phyloP scores from a whole-genome alignment of 495 filamentous ascomycete genomes.

The Stereocaulon alpinum region DNA sequence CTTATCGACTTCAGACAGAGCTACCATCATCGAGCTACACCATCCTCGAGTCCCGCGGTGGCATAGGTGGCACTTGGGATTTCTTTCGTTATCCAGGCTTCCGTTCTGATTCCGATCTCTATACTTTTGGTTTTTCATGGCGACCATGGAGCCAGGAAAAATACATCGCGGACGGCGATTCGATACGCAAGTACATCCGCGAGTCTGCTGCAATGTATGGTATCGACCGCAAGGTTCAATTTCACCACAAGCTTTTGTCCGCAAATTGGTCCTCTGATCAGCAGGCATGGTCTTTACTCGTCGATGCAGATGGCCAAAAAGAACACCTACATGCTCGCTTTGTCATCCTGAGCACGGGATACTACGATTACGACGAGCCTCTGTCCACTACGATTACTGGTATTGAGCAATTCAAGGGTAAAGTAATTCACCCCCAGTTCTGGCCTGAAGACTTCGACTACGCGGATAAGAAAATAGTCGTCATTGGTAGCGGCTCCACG shows the following conservation, averaged over 20 bases:
- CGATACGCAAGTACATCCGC: conserved; percentile 3
- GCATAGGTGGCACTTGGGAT: conserved; percentile 12
- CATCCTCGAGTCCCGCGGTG: conserved; percentile 6
- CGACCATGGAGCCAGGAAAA: conserved; percentile 4
- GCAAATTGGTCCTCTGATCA: conserved; percentile 7
- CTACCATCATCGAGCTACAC: conserved; percentile 2
- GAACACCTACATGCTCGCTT: not conserved
- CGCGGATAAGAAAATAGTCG: not conserved
- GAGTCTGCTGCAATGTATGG: conserved; percentile 2
- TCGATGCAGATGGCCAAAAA: not conserved
- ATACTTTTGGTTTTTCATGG: conserved; percentile 10
- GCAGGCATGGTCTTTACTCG: conserved; percentile 1
- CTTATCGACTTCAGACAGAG: conserved; percentile 4
- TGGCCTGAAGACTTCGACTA: conserved; percentile 8
- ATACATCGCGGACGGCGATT: conserved; percentile 3
- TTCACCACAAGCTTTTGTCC: not conserved
- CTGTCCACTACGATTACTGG: not conserved
- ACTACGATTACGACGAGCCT: conserved; percentile 10
- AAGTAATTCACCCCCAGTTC: conserved; percentile 5
- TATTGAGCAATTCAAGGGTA: not conserved
- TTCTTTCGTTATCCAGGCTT: conserved; percentile 10
- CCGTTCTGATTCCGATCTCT: conserved; percentile 11
- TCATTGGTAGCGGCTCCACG: conserved; percentile 10
- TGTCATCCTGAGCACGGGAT: conserved; percentile 5
- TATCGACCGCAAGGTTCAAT: not conserved